phyloP scores from a whole-genome alignment of 2,329 filamentous ascomycete genomes.

The Hyphodiscus sp. region DNA sequence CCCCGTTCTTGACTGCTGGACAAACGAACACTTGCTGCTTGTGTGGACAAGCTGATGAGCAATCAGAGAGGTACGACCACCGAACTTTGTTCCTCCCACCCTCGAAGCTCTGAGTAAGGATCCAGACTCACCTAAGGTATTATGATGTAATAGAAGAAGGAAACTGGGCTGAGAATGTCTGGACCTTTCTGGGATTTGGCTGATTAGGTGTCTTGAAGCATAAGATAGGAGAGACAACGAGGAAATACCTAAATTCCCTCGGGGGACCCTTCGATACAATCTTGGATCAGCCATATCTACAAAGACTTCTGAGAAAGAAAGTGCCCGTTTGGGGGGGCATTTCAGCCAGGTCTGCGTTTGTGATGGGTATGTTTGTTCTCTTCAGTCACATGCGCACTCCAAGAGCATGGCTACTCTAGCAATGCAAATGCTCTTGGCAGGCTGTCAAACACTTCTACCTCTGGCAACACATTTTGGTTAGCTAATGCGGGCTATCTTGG shows the following conservation, averaged over 20 bases:
- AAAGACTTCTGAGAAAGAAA: slow-evolving; percentile 1
- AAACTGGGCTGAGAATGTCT: background rate
- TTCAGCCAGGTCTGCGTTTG: slow-evolving; percentile 23
- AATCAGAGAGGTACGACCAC: slow-evolving; percentile 18
- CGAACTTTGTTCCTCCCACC: slow-evolving; percentile 1
- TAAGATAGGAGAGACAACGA: slow-evolving; percentile 17
- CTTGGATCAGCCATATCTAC: background rate
- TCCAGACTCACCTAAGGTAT: background rate
- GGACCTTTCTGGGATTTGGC: slow-evolving; percentile 11
- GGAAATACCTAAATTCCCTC: slow-evolving; percentile 11
- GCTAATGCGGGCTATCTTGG: background rate
- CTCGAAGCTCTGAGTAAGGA: background rate
- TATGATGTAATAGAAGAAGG: background rate
- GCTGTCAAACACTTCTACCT: background rate
- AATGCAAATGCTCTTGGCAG: background rate
- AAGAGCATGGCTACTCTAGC: background rate
- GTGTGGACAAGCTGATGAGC: slow-evolving; percentile 8
- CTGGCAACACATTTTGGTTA: background rate
- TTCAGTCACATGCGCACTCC: background rate
- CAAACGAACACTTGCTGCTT: background rate
- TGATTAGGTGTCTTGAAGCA: slow-evolving; percentile 16
- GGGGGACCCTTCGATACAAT: slow-evolving; percentile 2
- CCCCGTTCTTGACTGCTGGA: background rate
- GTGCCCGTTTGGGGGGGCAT: slow-evolving; percentile 7
- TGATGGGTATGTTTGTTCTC: slow-evolving; percentile 36